These are phyloP conservation scores for Sambucus nigra DNA, from an alignment of 129 eudicot species.

Conservation along the genomic window DNA sequence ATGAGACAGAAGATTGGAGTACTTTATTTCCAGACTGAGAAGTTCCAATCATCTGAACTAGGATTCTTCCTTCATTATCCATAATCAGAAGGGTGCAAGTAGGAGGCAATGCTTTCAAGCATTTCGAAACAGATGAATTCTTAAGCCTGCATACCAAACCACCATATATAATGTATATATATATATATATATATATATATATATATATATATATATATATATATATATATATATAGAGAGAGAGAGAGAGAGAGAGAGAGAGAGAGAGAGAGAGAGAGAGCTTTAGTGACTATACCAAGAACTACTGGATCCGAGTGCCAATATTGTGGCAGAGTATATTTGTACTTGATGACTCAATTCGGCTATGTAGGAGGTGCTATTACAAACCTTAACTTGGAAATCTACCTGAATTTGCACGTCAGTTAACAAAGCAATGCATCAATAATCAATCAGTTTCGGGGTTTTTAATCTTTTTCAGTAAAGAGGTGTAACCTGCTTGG, in stretches of 20 bases:
- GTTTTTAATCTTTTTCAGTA: neutral
- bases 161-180: too few relatives aligned
- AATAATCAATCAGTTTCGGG: neutral
- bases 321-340: constrained; percentile 23
- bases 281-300: constrained; percentile 11
- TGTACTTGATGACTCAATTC: constrained; percentile 33
- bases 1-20: constrained; percentile 17
- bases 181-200: too few relatives aligned
- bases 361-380: constrained; percentile 17
- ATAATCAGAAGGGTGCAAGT: constrained; percentile 36
- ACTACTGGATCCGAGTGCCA: constrained; percentile 33
- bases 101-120: constrained; percentile 35
- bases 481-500: constrained; percentile 23
- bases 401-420: constrained; percentile 25
- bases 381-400: constrained; percentile 35
- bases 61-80: constrained; percentile 28
- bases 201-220: too few relatives aligned
- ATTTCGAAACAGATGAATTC: constrained; percentile 11
- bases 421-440: neutral
- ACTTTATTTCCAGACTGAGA: constrained; percentile 21
- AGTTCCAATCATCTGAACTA: constrained; percentile 23
- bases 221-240: too few relatives aligned
- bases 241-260: too few relatives aligned
- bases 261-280: neutral
- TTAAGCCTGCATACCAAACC: constrained; percentile 14